Base-by-base conservation (phyloP, 805 yeast species). In the Yarrowia hollandica region DNA sequence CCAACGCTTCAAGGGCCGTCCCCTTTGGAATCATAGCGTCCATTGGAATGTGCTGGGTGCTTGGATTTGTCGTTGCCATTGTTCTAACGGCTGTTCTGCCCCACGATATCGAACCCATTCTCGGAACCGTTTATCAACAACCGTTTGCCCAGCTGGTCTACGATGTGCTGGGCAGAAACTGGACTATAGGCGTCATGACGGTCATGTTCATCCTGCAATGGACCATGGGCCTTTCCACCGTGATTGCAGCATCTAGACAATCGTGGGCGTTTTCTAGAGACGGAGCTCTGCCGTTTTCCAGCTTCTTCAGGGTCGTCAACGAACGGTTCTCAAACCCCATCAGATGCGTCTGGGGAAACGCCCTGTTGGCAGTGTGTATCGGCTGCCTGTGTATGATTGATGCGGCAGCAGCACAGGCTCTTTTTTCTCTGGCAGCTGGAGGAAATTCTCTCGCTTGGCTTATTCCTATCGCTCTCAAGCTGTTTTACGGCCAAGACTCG, bases 1-100 rank as follows among this genome's bases (percentile, higher is more conserved):
- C 30, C 14, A 38, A 38, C 28, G 44, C 44, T 2, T n/a, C 44
- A 0, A n/a, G 14, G 8, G 44, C 44, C 1, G 44, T 38, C 10
- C 44, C 44, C n/a, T 38, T 38, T 23, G 44, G 44, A n/a, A 38
- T 38, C 8, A n/a, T 38, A 4, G 44, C 44, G n/a, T 38, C 44
- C 4, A 22, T 38, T 2, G 44, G 44, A 7, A 38, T 38, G 44
- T 38, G 44, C 9, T 38, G 44, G 44, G 15, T 38, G 8, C 28
- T 38, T 9, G 44, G 44, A 14, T 38, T 38, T 38, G 44, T 38
- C 10, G 44, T 38, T 2, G 15, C 23, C 19, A 38, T 38, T 4
- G 44, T 38, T 9, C 22, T 38, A 9, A 28, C 23, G 10, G 44
- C 44, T 2, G 44, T 38, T 1, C 12, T 38, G 44, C 44, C 44